phyloP scores from a whole-genome alignment of 345 rosid species.

The thale cress (Arabidopsis thaliana) region DNA sequence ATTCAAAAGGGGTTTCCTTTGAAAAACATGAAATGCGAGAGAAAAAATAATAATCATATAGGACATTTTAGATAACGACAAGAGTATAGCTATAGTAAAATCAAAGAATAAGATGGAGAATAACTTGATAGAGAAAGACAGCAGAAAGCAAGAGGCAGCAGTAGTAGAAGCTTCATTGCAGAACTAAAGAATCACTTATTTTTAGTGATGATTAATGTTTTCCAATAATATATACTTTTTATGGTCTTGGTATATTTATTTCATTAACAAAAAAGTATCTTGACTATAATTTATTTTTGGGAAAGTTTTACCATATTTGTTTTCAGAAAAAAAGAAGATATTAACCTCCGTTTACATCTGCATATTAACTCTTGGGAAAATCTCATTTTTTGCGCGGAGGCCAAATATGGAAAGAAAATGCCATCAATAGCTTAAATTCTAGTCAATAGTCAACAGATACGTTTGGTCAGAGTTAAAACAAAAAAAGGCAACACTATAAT shows the following conservation, averaged over 20 bases:
- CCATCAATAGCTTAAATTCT: background rate
- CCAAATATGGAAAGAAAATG: background rate
- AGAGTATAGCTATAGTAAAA: background rate
- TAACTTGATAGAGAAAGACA: slow-evolving; percentile 35
- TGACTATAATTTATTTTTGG: background rate
- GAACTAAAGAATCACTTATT: background rate
- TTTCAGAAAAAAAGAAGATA: too few relatives aligned
- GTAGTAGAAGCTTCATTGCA: slow-evolving; percentile 22
- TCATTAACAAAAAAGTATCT: too few relatives aligned
- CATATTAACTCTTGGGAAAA: too few relatives aligned
- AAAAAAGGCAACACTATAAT: too few relatives aligned
- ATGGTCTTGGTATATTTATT: background rate
- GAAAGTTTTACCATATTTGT: too few relatives aligned
- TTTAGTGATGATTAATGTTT: background rate
- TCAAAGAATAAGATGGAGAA: slow-evolving; percentile 14
- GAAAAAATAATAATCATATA: too few relatives aligned
- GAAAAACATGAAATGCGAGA: too few relatives aligned
- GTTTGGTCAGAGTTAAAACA: too few relatives aligned
- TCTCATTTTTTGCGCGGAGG: too few relatives aligned
- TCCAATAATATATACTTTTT: background rate
- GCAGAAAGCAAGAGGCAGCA: slow-evolving; percentile 32
- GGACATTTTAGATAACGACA: too few relatives aligned
- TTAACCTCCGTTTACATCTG: background rate
- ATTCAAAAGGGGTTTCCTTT: too few relatives aligned
- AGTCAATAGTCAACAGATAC: background rate